Conservation (phyloP, 768 basidiomycete species). For the Panaeolus cyanescens region DNA sequence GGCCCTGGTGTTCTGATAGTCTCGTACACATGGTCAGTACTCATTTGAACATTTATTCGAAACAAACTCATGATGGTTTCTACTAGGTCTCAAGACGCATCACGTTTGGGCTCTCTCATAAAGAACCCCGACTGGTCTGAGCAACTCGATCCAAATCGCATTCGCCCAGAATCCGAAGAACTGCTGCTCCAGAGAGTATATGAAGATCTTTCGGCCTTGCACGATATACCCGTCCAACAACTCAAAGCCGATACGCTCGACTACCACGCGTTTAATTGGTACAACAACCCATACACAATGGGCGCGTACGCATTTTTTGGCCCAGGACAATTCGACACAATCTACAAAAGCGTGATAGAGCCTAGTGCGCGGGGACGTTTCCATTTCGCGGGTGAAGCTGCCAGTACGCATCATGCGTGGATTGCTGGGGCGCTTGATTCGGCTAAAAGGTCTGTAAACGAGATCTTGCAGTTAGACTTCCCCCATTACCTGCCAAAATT, state of each 20-base stretch:
- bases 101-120: constrained; percentile 16
- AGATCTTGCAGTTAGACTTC: constrained; percentile 3
- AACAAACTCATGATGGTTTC: too few species aligned
- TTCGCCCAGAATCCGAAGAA: constrained; percentile 12
- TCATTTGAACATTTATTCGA: too few species aligned
- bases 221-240: neutral
- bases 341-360: constrained; percentile 30
- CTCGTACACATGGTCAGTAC: constrained; percentile 15
- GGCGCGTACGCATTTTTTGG: constrained; percentile 43
- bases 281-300: constrained; percentile 22
- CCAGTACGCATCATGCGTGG: constrained; percentile 43
- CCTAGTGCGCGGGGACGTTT: constrained; percentile 31
- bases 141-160: constrained; percentile 7
- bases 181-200: constrained; percentile 17
- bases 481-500: neutral
- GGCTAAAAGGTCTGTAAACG: constrained; percentile 33
- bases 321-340: constrained; percentile 34
- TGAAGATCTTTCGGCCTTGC: constrained; percentile 11
- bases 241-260: constrained; percentile 6
- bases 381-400: constrained; percentile 38
- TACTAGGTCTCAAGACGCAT: constrained; percentile 17
- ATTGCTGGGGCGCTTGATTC: constrained; percentile 40
- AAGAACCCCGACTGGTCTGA: constrained; percentile 12
- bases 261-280: constrained; percentile 9
- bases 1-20: constrained; percentile 20